These are phyloP conservation scores for Avena sativa DNA, from an alignment of 176 grass and related monocot species.

Conservation along the genomic window DNA sequence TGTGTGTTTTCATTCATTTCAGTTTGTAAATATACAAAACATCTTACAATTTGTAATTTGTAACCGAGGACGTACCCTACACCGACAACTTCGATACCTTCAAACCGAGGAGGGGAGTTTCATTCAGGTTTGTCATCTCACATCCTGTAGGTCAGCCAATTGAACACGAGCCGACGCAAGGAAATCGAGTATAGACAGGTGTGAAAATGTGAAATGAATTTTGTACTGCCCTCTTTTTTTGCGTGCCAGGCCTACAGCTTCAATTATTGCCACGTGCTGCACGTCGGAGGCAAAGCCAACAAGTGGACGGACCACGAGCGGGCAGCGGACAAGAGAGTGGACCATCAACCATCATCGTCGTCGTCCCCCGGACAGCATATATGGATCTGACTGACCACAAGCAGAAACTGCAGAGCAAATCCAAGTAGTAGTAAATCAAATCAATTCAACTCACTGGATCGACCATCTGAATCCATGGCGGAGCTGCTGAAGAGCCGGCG, in stretches of 20 bases:
- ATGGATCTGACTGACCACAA: neutral
- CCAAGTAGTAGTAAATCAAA: neutral
- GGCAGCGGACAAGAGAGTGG: neutral
- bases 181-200: too few relatives aligned
- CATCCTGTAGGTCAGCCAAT: too few relatives aligned
- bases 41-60: too few relatives aligned
- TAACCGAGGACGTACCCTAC: too few relatives aligned
- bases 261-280: neutral
- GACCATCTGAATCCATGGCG: neutral
- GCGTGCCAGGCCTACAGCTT: neutral
- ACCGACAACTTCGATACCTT: too few relatives aligned
- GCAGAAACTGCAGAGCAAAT: neutral
- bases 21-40: too few relatives aligned
- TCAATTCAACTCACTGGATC: neutral
- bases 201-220: neutral
- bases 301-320: neutral
- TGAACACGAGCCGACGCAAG: too few relatives aligned
- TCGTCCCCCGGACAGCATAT: neutral
- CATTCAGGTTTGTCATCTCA: too few relatives aligned
- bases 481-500: slow-evolving; percentile 43
- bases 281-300: neutral
- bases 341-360: neutral
- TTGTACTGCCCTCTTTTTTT: too few relatives aligned
- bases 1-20: too few relatives aligned
- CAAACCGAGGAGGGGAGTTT: too few relatives aligned